Conservation (phyloP, 371 early-diverging fungal genomes). For the Mortierella sp. region DNA sequence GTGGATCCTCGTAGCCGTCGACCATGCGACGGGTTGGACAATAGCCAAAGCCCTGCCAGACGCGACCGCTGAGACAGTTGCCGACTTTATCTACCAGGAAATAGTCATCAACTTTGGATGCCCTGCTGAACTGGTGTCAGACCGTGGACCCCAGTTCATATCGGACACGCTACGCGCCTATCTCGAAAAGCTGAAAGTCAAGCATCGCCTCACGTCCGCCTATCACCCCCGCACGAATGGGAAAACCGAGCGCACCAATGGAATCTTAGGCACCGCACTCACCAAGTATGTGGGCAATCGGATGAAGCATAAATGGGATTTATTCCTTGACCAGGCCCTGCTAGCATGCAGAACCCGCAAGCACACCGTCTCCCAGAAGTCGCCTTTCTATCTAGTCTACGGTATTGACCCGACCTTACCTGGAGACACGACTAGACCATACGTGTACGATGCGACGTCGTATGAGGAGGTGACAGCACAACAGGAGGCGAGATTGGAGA, state of each 20-base stretch:
- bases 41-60: constrained; percentile 51
- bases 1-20: constrained; percentile 58
- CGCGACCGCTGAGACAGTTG: constrained; percentile 21
- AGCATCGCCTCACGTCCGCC: constrained; percentile 4
- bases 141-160: constrained; percentile 51
- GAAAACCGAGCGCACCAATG: constrained; percentile 36
- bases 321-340: constrained; percentile 22
- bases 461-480: too few species aligned
- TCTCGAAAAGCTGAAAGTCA: constrained; percentile 8
- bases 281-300: constrained; percentile 9
- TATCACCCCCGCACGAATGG: constrained; percentile 42
- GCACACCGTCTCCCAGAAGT: constrained; percentile 14
- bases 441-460: not conserved
- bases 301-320: constrained; percentile 23
- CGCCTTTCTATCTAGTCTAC: constrained; percentile 32
- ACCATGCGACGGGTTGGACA: constrained; percentile 56
- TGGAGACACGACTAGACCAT: constrained; percentile 10
- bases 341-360: too few species aligned
- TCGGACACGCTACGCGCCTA: constrained; percentile 11
- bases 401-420: constrained; percentile 29
- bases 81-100: constrained; percentile 12
- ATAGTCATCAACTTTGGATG: constrained; percentile 6
- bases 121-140: constrained; percentile 48
- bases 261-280: not conserved
- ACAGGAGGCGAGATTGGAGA: too few species aligned